phyloP scores from a whole-genome alignment of 2,329 filamentous ascomycete species.

The Biscogniauxia marginata region DNA sequence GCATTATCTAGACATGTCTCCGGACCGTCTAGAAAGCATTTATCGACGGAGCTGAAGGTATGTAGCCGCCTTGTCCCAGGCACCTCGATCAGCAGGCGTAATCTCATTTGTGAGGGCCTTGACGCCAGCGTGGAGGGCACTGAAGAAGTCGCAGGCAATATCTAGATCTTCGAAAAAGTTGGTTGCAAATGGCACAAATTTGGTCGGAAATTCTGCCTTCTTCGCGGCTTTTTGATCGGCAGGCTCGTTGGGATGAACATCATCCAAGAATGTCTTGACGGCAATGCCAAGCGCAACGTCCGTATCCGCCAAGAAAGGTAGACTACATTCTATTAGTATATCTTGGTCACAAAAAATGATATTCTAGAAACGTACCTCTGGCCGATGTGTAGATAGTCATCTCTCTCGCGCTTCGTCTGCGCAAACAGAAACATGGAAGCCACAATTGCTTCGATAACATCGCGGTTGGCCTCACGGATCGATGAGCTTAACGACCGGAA shows the following conservation, averaged over 20 bases:
- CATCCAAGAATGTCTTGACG: constrained; percentile 76
- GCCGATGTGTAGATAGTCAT: constrained; percentile 67
- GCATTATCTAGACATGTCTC: neutral
- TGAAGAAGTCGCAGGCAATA: constrained; percentile 56
- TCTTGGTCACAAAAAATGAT: constrained; percentile 3
- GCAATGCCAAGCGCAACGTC: constrained; percentile 77
- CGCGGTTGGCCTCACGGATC: constrained; percentile 75
- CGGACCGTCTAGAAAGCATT: neutral
- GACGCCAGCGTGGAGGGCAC: constrained; percentile 57
- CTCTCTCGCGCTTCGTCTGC: constrained; percentile 69
- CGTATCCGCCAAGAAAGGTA: constrained; percentile 68
- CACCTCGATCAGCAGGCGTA: constrained; percentile 43
- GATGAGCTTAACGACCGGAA: constrained; percentile 82
- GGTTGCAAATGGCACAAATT: constrained; percentile 58
- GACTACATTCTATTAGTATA: constrained; percentile 36
- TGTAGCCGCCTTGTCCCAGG: constrained; percentile 55
- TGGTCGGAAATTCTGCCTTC: constrained; percentile 49
- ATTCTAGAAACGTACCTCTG: constrained; percentile 54
- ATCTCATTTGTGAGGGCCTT: constrained; percentile 51
- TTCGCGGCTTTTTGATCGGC: constrained; percentile 44
- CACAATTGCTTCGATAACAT: constrained; percentile 79
- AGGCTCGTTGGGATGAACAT: constrained; percentile 60
- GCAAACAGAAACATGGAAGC: constrained; percentile 78
- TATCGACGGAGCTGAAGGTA: constrained; percentile 46
- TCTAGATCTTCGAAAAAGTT: constrained; percentile 60